Percentiles rank a stretch among this genome's conserved stretches.
Evolutionary conservation across 805 yeast genomes (phyloP).

Genomic region (Lachancea nothofagi): DNA sequence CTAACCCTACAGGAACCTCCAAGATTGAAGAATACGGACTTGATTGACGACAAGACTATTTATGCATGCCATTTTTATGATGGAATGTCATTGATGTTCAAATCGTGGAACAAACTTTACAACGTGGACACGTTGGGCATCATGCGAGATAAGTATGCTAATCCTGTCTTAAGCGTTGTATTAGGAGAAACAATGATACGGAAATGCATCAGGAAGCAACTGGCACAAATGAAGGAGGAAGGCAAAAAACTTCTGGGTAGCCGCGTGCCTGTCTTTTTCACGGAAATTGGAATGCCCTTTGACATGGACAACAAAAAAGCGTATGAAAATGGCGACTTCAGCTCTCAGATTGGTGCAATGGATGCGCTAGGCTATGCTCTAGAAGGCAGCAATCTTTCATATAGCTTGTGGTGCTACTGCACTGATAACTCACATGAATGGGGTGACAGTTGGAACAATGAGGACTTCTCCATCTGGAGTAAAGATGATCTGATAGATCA

Average conservation of each 20-base stretch:
- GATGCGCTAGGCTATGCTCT: slow-evolving; percentile 78
- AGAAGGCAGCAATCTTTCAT: slow-evolving; percentile 66
- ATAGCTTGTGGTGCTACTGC: slow-evolving; percentile 84
- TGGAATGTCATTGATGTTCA: slow-evolving; percentile 88
- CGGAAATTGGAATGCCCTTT: slow-evolving; percentile 97
- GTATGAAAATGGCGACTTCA: slow-evolving; percentile 58
- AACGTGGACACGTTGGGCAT: slow-evolving; percentile 90
- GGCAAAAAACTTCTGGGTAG: slow-evolving; percentile 55
- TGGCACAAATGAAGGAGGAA: slow-evolving; percentile 61
- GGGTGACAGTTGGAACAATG: slow-evolving; percentile 94
- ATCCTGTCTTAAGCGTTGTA: slow-evolving; percentile 70
- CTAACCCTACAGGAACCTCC: slow-evolving; percentile 83
- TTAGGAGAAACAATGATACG: slow-evolving; percentile 78
- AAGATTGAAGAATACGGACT: slow-evolving; percentile 41
- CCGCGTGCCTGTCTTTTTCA: slow-evolving; percentile 65
- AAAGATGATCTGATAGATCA: slow-evolving; percentile 42
- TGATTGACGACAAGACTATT: slow-evolving; percentile 60
- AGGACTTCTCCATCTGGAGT: slow-evolving; percentile 87
- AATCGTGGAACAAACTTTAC: slow-evolving; percentile 75
- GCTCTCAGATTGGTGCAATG: slow-evolving; percentile 71
- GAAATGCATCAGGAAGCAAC: slow-evolving; percentile 62
- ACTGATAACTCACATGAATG: slow-evolving; percentile 66
- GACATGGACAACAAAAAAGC: slow-evolving; percentile 85
- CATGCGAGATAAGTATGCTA: slow-evolving; percentile 66
- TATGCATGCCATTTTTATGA: slow-evolving; percentile 91